Conservation (phyloP, 306 rosid species). For the Datisca glomerata region DNA sequence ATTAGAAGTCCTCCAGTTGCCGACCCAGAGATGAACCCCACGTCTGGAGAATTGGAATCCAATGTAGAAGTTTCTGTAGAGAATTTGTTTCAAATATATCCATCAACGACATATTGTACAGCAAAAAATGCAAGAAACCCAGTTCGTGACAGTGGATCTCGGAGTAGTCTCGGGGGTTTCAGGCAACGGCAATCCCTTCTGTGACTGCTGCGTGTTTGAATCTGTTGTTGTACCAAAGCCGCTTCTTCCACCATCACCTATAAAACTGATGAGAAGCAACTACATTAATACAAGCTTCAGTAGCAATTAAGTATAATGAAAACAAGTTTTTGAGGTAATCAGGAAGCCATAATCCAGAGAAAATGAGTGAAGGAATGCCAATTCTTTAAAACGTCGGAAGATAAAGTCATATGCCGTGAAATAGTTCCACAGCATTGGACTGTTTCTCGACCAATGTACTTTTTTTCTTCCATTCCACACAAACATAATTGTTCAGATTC, state of each 20-base stretch:
- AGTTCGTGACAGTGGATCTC: slow-evolving; percentile 9
- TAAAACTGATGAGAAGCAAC: slow-evolving; percentile 23
- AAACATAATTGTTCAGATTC: too few relatives aligned
- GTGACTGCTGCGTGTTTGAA: slow-evolving; percentile 14
- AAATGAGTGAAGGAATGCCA: too few relatives aligned
- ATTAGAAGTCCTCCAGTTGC: too few relatives aligned
- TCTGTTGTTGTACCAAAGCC: slow-evolving; percentile 11
- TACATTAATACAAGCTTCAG: background rate
- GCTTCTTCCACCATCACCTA: slow-evolving; percentile 23
- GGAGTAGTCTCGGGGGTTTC: background rate
- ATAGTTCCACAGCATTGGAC: too few relatives aligned
- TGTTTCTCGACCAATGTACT: too few relatives aligned
- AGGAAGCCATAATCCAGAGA: too few relatives aligned
- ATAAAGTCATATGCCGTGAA: too few relatives aligned
- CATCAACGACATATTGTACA: slow-evolving; percentile 19
- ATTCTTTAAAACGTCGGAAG: too few relatives aligned
- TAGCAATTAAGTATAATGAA: background rate
- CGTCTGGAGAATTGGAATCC: too few relatives aligned
- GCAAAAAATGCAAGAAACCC: slow-evolving; percentile 22
- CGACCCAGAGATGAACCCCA: too few relatives aligned
- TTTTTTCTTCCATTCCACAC: too few relatives aligned
- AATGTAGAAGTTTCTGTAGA: background rate
- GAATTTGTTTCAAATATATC: slow-evolving; percentile 2
- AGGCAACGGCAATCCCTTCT: slow-evolving; percentile 5
- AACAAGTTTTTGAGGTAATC: background rate